Base-by-base conservation (phyloP, 148 eudicot species). In the Nepenthes gracilis region DNA sequence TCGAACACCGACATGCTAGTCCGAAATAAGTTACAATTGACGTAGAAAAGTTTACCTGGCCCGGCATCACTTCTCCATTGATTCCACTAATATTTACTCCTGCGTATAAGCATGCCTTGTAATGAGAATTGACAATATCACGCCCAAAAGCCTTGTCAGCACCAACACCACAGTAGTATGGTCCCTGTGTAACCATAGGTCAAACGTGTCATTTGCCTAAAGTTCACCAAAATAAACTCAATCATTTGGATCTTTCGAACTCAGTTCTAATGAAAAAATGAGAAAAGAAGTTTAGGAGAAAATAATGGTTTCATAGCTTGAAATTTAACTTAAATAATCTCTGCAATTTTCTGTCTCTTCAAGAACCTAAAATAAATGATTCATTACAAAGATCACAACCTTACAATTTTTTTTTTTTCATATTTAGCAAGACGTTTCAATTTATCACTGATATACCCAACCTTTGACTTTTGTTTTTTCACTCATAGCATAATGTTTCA, bases 31-130 rank as follows among this genome's bases (percentile, higher is more conserved):
- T 23, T 23, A 13, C 15, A 32, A 13, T 52, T 12, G 54, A 2
- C n/a, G 5, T 10, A 23, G 51, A 49, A n/a, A 9, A 40, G n/a
- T 32, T 35, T 64, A 81, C 85, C 85, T 81, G 85, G 59, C 77
- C 82, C 6, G 85, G 82, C 85, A 81, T 81, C 47, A 81, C 85
- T 73, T 81, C 85, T 54, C 73, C 85, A 12, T 81, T 81, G 68
- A 81, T 67, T 23, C 85, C 85, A 72, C 82, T 75, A 40, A 81
- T 81, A 62, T 72, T 57, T n/a, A 77, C 67, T 23, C 85, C 85
- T 53, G 85, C 79, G 72, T 74, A 81, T 12, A 81, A 61, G 51
- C 85, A 77, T 2, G 85, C 81, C 68, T 81, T 81, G 68, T 81
- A 81, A 66, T 81, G 85, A 48, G 85, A 66, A 62, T 81, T 76